phyloP scores from a whole-genome alignment of 805 yeast genomes.

The Myxozyma vanderwaltii region DNA sequence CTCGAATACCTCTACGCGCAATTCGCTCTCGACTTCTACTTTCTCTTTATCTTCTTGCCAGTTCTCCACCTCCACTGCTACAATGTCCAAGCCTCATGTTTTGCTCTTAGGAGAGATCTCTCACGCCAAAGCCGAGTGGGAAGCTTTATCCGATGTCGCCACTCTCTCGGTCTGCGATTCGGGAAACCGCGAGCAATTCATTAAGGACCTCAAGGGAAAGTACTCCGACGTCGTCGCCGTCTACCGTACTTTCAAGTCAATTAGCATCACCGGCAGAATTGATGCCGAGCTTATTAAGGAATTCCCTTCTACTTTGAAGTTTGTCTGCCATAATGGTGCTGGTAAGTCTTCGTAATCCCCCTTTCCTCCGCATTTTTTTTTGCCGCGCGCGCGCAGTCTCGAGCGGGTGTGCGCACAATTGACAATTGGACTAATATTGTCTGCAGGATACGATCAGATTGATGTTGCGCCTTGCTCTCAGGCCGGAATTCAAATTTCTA shows the following conservation, averaged over 20 bases:
- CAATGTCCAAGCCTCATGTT: conserved; percentile 54
- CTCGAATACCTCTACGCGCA: neutral
- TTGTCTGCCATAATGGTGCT: conserved; percentile 68
- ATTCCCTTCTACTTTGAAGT: conserved; percentile 57
- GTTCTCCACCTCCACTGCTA: conserved; percentile 6
- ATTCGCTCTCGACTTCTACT: neutral
- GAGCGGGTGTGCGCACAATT: neutral
- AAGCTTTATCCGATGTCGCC: conserved; percentile 48
- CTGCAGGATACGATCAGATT: conserved; percentile 60
- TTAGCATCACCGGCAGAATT: conserved; percentile 59
- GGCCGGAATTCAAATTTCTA: conserved; percentile 61
- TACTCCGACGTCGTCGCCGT: conserved; percentile 50
- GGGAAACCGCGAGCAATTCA: conserved; percentile 44
- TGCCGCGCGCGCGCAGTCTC: neutral
- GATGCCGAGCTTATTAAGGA: conserved; percentile 60
- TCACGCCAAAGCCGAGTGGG: conserved; percentile 70
- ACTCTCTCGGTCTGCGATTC: conserved; percentile 23
- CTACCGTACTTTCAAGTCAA: conserved; percentile 58
- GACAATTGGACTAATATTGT: neutral
- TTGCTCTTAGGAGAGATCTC: conserved; percentile 63
- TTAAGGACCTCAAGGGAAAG: conserved; percentile 47
- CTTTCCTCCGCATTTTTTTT: too few species aligned
- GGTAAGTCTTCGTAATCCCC: conserved; percentile 39
- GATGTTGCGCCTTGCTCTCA: conserved; percentile 57
- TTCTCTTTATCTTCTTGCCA: conserved; percentile 8